Evolutionary conservation across 805 yeast genomes (phyloP), one percentile per base, ranked within the genome.

Genomic region (Cyberlindnera sargentensis): DNA sequence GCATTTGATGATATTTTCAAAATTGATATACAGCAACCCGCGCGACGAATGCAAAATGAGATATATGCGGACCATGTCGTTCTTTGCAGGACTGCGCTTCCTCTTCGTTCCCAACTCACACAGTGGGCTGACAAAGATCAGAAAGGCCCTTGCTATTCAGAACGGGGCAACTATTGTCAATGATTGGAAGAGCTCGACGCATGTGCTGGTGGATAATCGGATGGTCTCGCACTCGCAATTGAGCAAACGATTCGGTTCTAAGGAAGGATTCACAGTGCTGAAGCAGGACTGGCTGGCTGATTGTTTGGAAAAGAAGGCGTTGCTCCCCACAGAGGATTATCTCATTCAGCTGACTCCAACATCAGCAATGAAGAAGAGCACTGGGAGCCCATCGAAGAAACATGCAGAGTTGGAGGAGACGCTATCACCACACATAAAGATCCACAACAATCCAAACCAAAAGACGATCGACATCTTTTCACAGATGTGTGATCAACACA

Each of bases 231-330:
- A 15, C 20, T 15, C 20, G 20, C 20, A 15, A 15, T 15, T 15
- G 20, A 15, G 20, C 20, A 15, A 15, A 15, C 20, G 20, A 15
- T 15, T 15, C 20, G 20, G 20, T 15, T 15, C 20, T 15, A 15
- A 15, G 20, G 20, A 15, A 15, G 20, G 20, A 46, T 15, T 41
- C 2, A 40, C 48, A 4, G 40, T 52, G 7, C 27, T 53, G 36
- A 35, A 39, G 25, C 60, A 56, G 35, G 35, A 32, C 7, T 57
- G 62, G 62, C 31, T 57, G 5, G 33, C 48, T 5, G 52, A 53
- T 10, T 55, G 56, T 3, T 42, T 53, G 4, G 49, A 44, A 8
- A 40, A 45, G 31, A n/a, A 33, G 2, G 28, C 39, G 26, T 6
- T 49, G 8, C 36, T 47, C 7, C 34, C 40, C 3, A 3, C 25